phyloP scores from a whole-genome alignment of 495 filamentous ascomycete species.

The Lindgomyces ingoldianus region DNA sequence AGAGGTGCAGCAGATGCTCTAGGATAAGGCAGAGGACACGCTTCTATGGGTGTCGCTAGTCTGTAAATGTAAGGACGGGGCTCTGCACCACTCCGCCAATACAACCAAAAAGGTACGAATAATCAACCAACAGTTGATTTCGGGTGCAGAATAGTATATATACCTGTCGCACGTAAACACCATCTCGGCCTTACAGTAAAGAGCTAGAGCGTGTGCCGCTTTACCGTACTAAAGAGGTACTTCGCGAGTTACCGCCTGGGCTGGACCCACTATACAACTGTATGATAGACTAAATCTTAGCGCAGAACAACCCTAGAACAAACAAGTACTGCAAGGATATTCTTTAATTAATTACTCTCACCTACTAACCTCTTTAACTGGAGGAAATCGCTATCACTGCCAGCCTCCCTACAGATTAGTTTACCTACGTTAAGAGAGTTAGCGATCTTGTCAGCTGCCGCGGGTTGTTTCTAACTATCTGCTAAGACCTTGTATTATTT shows the following conservation, averaged over 20 bases:
- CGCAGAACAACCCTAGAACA: constrained; percentile 37
- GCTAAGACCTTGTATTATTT: constrained; percentile 11
- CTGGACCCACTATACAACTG: constrained; percentile 41
- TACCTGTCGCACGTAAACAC: too few relatives aligned
- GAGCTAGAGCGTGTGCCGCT: constrained; percentile 23
- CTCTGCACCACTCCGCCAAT: too few relatives aligned
- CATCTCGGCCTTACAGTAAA: too few relatives aligned
- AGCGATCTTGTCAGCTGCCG: constrained; percentile 18
- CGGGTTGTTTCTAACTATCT: constrained; percentile 20
- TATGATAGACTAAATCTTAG: constrained; percentile 41
- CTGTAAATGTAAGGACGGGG: too few relatives aligned
- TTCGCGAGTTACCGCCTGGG: constrained; percentile 36
- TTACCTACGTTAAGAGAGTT: constrained; percentile 11
- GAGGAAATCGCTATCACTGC: constrained; percentile 15
- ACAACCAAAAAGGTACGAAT: too few relatives aligned
- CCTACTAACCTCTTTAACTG: constrained; percentile 9
- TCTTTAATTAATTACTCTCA: constrained; percentile 15
- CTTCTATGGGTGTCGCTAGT: constrained; percentile 31
- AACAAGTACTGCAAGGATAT: constrained; percentile 16
- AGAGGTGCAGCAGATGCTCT: constrained; percentile 6
- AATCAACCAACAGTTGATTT: too few relatives aligned
- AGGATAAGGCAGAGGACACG: constrained; percentile 20
- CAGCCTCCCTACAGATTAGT: neutral
- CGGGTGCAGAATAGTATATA: too few relatives aligned
- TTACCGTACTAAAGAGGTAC: constrained; percentile 4